Evolutionary conservation across 1,139 yeast species (phyloP).

Genomic region (Suhomyces yuchorum): DNA sequence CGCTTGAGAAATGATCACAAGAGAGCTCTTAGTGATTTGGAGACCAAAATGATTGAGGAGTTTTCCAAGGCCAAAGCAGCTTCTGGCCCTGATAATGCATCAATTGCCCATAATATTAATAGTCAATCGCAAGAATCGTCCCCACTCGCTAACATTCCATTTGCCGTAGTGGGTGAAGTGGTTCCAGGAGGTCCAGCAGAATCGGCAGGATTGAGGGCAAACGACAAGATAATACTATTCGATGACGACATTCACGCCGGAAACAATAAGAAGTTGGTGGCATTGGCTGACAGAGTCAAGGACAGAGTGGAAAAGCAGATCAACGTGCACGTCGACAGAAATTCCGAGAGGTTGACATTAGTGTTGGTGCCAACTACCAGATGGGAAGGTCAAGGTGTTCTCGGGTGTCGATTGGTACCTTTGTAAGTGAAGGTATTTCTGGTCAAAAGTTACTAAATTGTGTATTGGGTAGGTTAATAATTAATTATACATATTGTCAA

Average conservation of each 20-base stretch:
- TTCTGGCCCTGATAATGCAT: not conserved
- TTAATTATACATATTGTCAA: not conserved
- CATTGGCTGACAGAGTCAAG: conserved; percentile 37
- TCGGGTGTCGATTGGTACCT: conserved; percentile 70
- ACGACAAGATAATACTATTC: conserved; percentile 55
- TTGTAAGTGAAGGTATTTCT: conserved; percentile 55
- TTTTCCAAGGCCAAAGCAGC: conserved; percentile 26
- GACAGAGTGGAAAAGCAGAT: conserved; percentile 31
- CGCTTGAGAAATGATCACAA: conserved; percentile 70
- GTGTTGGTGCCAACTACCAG: conserved; percentile 50
- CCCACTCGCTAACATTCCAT: conserved; percentile 42
- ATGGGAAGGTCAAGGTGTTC: conserved; percentile 74
- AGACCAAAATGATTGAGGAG: conserved; percentile 46
- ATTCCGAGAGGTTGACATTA: conserved; percentile 24
- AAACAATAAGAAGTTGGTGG: conserved; percentile 50
- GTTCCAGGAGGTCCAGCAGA: conserved; percentile 51
- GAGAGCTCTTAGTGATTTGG: conserved; percentile 50
- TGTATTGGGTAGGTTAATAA: not conserved
- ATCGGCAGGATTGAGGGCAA: conserved; percentile 39
- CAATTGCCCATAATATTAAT: not conserved
- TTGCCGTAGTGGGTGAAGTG: conserved; percentile 57
- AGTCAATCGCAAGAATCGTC: not conserved
- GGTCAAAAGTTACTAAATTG: conserved; percentile 27
- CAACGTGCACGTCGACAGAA: conserved; percentile 39
- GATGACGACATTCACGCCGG: conserved; percentile 53